Base-by-base conservation (phyloP, 2,329 filamentous ascomycete genomes). In the Tolypocladium nubicola region DNA sequence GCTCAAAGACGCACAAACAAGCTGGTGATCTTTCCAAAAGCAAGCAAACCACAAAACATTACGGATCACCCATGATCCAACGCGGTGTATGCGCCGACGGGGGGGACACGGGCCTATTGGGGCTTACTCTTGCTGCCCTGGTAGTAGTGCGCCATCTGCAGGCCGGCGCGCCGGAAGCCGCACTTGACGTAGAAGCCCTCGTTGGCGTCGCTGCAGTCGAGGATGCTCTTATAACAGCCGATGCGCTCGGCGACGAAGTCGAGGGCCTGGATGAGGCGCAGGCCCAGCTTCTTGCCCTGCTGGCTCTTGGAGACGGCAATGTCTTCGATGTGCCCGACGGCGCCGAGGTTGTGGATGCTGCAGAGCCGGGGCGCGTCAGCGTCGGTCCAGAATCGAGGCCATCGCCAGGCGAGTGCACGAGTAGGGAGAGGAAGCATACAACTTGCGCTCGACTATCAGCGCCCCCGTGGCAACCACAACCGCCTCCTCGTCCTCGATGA, bases 171-270 rank as follows among this genome's bases (percentile, higher is more conserved):
- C 75, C 90, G 88, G 74, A 96, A 97, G 58, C 93, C 93, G 74
- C 94, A 97, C 81, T 97, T 97, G 73, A 96, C 81, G 73, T 99
- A 99, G 78, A 99, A 97, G 26, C 92, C 93, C 73, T 96, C 91
- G 71, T 97, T 99, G 65, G 88, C 84, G 74, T 97, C 93, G 63
- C 89, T 95, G 78, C 94, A 99, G 74, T 97, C 93, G 62, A 97
- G 82, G 65, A 99, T 97, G 63, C 86, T 91, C 87, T 94, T 97
- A 76, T 97, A 97, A 75, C 93, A 97, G 57, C 93, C 94, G 58
- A 94, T 86, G 70, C 90, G 83, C 70, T 90, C 85, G 57, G 92
- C 91, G 59, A 97, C 86, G 70, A 81, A 88, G 74, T 97, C 92
- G 68, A 99, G 81, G 9, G 93, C 91, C 76, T 97, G 90, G 67